Conservation (phyloP, 495 filamentous ascomycete genomes). For the Hypoxylon trugodes region DNA sequence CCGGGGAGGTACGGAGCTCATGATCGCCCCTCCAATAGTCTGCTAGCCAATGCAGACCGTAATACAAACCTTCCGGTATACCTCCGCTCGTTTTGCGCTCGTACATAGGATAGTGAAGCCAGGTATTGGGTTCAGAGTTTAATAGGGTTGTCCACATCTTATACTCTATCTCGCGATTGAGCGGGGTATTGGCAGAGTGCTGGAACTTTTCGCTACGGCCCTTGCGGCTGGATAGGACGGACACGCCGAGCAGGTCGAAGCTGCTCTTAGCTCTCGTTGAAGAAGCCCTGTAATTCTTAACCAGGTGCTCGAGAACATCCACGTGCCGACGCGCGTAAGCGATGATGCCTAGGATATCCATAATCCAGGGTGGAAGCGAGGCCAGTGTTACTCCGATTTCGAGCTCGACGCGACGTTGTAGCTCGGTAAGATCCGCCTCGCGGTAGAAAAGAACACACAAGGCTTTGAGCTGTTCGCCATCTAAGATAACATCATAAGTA, state of each 20-base stretch:
- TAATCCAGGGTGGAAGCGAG: slow-evolving; percentile 12
- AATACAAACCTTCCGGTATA: background rate
- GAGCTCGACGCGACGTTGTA: slow-evolving; percentile 13
- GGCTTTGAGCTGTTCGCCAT: slow-evolving; percentile 20
- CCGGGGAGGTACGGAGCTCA: slow-evolving; percentile 8
- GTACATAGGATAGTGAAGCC: slow-evolving; percentile 18
- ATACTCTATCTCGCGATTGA: slow-evolving; percentile 17
- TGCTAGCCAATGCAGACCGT: slow-evolving; percentile 7
- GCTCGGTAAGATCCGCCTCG: slow-evolving; percentile 6
- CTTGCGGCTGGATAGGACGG: background rate
- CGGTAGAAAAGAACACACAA: slow-evolving; percentile 21
- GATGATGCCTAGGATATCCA: slow-evolving; percentile 12
- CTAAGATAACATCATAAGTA: slow-evolving; percentile 8
- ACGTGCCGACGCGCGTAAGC: slow-evolving; percentile 11
- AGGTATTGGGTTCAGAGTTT: slow-evolving; percentile 4
- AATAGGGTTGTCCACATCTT: slow-evolving; percentile 16
- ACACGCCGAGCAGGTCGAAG: background rate
- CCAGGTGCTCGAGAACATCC: slow-evolving; percentile 12
- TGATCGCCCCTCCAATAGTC: background rate
- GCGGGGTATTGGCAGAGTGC: slow-evolving; percentile 6
- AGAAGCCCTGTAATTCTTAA: slow-evolving; percentile 1
- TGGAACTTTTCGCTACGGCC: background rate
- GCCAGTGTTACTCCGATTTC: slow-evolving; percentile 9
- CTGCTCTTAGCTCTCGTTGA: slow-evolving; percentile 7
- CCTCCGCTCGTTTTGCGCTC: background rate